Percentiles rank a stretch among this genome's conserved stretches.
These are phyloP conservation scores for Diaporthe aspalathi DNA, from an alignment of 2,329 filamentous ascomycete species.

Conservation along the genomic window DNA sequence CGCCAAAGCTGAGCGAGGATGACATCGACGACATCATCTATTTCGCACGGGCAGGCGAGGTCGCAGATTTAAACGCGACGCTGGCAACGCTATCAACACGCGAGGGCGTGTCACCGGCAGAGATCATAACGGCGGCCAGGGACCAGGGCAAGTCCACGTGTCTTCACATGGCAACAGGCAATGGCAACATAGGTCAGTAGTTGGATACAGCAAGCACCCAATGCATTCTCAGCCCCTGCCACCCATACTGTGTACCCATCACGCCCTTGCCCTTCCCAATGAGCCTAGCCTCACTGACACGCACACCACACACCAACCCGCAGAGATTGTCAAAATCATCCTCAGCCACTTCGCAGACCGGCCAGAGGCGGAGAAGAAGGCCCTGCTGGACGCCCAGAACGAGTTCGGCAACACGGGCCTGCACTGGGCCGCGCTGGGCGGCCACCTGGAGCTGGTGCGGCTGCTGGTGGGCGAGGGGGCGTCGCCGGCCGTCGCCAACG, in stretches of 20 bases:
- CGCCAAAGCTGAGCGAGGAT: slow-evolving; percentile 74
- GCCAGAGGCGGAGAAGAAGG: slow-evolving; percentile 55
- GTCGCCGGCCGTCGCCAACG: slow-evolving; percentile 81
- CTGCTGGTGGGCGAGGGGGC: slow-evolving; percentile 80
- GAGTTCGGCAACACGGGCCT: slow-evolving; percentile 88
- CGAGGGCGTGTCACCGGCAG: slow-evolving; percentile 68
- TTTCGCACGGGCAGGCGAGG: slow-evolving; percentile 82
- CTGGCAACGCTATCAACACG: slow-evolving; percentile 71
- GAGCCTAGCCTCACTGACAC: background rate
- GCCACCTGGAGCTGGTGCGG: slow-evolving; percentile 84
- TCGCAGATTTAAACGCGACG: slow-evolving; percentile 70
- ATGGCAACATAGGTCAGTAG: slow-evolving; percentile 80
- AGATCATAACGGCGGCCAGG: slow-evolving; percentile 75
- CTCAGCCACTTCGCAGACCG: slow-evolving; percentile 56
- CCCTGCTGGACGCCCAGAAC: slow-evolving; percentile 77
- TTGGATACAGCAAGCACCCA: slow-evolving; percentile 6
- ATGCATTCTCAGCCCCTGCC: background rate
- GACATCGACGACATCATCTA: slow-evolving; percentile 94
- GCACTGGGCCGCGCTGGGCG: slow-evolving; percentile 94
- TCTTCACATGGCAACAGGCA: slow-evolving; percentile 92
- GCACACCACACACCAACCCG: no score
- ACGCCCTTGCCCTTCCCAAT: no score
- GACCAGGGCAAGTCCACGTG: slow-evolving; percentile 84
- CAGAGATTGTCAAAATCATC: slow-evolving; percentile 59
- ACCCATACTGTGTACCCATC: background rate